Base-by-base conservation (phyloP, 2,329 filamentous ascomycete species). In the Neopestalotiopsis rosae region DNA sequence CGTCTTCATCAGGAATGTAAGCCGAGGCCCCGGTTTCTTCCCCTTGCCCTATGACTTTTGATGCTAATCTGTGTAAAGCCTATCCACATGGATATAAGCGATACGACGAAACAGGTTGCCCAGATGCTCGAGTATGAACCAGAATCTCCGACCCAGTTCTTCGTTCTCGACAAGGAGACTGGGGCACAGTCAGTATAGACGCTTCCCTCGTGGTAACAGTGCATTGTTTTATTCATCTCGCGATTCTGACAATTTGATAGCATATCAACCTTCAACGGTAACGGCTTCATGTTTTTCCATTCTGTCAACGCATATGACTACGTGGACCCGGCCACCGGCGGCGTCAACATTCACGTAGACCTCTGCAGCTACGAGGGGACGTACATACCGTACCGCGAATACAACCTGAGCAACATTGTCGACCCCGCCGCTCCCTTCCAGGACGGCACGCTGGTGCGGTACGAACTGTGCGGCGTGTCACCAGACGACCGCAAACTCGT, bases 391-490 rank as follows among this genome's bases (percentile, higher is more conserved):
- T 73, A 73, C 62, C 49, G 38, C 7, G 71, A 73, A 38, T 73
- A 73, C 57, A 82, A 81, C 64, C 69, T 83, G 67, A 78, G 77
- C 72, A 75, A 77, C 67, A 72, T 76, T 68, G 68, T 65, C 10
- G 67, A 68, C 52, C 67, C 67, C 9, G 30, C 34, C 6, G 62
- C 28, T 24, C 67, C 67, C 4, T 68, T 65, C 24, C 38, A 62
- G 14, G 49, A 68, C 14, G 67, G 61, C 5, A 65, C 69, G 12
- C 68, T 72, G 17, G 65, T 69, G 20, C 69, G 71, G n/a, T 72
- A 71, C 58, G 66, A 71, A 45, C 62, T 72, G 5, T 63, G 61
- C 5, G 66, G 24, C n/a, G 71, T 69, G 9, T 45, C 67, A 28
- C 4, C 24, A 28, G 4, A 34, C 13, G 5, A 28, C 24, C 42